Conservation (phyloP, 2,329 filamentous ascomycete species). For the Fusarium pilosicola region DNA sequence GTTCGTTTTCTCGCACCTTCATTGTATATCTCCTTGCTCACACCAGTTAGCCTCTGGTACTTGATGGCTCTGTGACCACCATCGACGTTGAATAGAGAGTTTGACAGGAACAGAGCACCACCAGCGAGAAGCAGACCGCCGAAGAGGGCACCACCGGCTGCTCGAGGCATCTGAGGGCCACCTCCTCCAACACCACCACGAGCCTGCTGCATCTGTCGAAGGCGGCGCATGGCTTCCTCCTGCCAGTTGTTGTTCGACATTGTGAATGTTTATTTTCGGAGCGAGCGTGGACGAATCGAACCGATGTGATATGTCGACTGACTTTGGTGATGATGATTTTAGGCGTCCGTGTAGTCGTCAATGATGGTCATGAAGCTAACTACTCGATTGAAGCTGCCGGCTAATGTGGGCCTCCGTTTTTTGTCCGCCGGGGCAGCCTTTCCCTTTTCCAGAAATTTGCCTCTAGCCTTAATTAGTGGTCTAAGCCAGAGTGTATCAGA, state of each 20-base stretch:
- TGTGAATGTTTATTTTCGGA: slow-evolving; percentile 7
- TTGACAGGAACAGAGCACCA: slow-evolving; percentile 63
- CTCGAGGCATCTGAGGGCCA: slow-evolving; percentile 55
- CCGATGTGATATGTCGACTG: slow-evolving; percentile 26
- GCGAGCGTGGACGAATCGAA: slow-evolving; percentile 11
- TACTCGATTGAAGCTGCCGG: slow-evolving; percentile 42
- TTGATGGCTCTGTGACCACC: slow-evolving; percentile 99
- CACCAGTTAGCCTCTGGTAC: slow-evolving; percentile 91
- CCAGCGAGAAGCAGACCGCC: slow-evolving; percentile 58
- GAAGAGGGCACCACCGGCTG: slow-evolving; percentile 53
- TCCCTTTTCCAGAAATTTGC: slow-evolving; percentile 29
- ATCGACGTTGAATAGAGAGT: slow-evolving; percentile 84
- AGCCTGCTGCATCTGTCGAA: slow-evolving; percentile 60
- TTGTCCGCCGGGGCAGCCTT: slow-evolving; percentile 29
- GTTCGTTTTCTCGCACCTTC: slow-evolving; percentile 72
- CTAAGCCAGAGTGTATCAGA: neutral
- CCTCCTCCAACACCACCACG: slow-evolving; percentile 56
- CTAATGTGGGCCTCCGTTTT: slow-evolving; percentile 41
- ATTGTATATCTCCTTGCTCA: slow-evolving; percentile 93
- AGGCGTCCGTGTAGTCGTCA: slow-evolving; percentile 29
- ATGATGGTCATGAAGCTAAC: slow-evolving; percentile 43
- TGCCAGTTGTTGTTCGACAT: slow-evolving; percentile 56
- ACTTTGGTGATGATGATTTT: slow-evolving; percentile 24
- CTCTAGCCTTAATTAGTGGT: neutral
- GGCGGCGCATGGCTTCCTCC: slow-evolving; percentile 62